phyloP scores from a whole-genome alignment of 177 flowering plant genomes.

The Telopea speciosissima region DNA sequence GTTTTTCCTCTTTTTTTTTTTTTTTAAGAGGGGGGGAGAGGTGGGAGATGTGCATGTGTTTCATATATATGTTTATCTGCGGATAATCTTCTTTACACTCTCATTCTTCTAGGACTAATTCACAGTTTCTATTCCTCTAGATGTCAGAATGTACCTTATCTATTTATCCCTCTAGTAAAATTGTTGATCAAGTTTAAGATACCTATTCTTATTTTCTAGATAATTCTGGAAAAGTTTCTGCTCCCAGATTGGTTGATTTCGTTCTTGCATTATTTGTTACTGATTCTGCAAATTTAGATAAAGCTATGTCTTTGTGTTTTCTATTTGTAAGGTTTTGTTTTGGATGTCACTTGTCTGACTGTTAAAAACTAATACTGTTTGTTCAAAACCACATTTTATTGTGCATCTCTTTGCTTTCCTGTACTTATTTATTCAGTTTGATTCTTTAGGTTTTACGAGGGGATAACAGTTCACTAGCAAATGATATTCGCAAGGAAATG shows the following conservation, averaged over 20 bases:
- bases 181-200: too few relatives aligned
- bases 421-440: slow-evolving; percentile 9
- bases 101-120: too few relatives aligned
- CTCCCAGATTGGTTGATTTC: background rate
- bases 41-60: too few relatives aligned
- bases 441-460: slow-evolving; percentile 73
- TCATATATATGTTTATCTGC: too few relatives aligned
- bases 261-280: slow-evolving; percentile 2
- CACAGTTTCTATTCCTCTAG: too few relatives aligned
- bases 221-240: background rate
- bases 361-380: background rate
- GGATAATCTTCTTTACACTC: too few relatives aligned
- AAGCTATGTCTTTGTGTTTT: background rate
- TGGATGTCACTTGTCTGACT: background rate
- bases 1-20: background rate
- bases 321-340: slow-evolving; percentile 4
- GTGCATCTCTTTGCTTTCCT: background rate
- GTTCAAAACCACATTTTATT: background rate
- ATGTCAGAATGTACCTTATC: too few relatives aligned
- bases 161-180: too few relatives aligned
- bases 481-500: slow-evolving; percentile 97
- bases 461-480: slow-evolving; percentile 90
- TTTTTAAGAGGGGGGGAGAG: too few relatives aligned
- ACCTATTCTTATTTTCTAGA: background rate
- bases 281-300: background rate